phyloP scores from a whole-genome alignment of 2,329 filamentous ascomycete genomes.

The Boeremia exigua region DNA sequence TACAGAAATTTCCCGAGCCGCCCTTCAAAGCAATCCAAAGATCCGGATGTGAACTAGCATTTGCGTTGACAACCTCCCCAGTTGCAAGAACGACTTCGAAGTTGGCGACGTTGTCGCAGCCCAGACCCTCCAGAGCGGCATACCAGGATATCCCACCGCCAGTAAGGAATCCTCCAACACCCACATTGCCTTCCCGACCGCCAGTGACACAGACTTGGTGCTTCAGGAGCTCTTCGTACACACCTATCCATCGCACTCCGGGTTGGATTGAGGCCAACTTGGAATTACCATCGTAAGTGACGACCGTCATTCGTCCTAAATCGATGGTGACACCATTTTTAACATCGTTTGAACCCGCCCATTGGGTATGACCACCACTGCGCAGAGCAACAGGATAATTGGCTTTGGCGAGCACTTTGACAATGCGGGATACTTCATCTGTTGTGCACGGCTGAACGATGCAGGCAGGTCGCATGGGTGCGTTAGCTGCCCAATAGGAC shows the following conservation, averaged over 20 bases:
- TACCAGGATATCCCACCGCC: slow-evolving; percentile 35
- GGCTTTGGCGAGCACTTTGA: neutral
- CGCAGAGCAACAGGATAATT: neutral
- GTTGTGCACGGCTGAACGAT: neutral
- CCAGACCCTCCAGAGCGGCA: slow-evolving; percentile 19
- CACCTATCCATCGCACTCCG: slow-evolving; percentile 43
- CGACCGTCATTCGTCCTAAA: slow-evolving; percentile 31
- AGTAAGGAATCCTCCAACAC: slow-evolving; percentile 38
- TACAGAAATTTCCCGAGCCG: slow-evolving; percentile 52
- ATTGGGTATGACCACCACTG: slow-evolving; percentile 34
- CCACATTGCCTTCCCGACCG: slow-evolving; percentile 37
- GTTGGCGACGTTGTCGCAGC: slow-evolving; percentile 33
- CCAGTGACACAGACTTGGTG: slow-evolving; percentile 21
- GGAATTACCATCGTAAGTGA: slow-evolving; percentile 19
- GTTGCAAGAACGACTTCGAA: slow-evolving; percentile 46
- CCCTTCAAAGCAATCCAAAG: slow-evolving; percentile 52
- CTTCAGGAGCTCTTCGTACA: slow-evolving; percentile 40
- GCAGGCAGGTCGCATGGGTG: neutral
- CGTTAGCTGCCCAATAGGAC: slow-evolving; percentile 1
- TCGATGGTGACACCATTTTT: slow-evolving; percentile 42
- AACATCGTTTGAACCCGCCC: slow-evolving; percentile 37
- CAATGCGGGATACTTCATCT: neutral
- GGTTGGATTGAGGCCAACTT: slow-evolving; percentile 30
- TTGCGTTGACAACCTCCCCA: slow-evolving; percentile 48
- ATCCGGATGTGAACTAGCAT: slow-evolving; percentile 40